A percentile compares a stretch with the other conserved stretches of the same genome.
These are phyloP conservation scores for Trichoderma gracile DNA, from an alignment of 2,329 filamentous ascomycete genomes.

Conservation along the genomic window DNA sequence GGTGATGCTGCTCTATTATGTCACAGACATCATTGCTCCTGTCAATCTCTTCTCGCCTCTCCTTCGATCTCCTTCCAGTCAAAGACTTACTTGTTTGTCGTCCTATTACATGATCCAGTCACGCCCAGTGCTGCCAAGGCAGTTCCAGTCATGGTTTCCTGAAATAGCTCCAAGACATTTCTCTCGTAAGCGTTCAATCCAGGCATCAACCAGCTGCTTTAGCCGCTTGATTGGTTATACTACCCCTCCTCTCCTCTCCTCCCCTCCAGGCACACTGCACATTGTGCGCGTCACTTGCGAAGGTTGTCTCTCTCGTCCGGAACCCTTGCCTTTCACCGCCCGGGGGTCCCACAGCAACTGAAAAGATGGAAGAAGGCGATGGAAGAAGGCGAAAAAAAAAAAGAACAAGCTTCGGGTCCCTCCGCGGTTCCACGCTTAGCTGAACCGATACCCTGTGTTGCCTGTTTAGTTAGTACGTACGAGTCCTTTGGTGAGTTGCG, in stretches of 20 bases:
- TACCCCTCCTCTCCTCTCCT: not conserved
- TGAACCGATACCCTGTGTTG: no score
- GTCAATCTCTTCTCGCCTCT: not conserved
- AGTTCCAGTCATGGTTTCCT: not conserved
- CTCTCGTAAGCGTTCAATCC: conserved; percentile 7
- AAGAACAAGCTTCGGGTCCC: not conserved
- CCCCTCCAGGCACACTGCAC: not conserved
- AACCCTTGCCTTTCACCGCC: conserved; percentile 4
- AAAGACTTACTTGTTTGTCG: no score
- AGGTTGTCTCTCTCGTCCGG: no score
- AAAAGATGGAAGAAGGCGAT: not conserved
- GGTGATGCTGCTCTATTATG: not conserved
- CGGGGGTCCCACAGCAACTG: not conserved
- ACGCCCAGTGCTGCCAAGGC: not conserved
- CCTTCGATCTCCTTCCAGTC: no score
- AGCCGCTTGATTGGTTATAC: conserved; percentile 1
- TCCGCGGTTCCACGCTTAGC: not conserved
- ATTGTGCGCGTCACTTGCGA: no score
- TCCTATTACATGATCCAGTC: not conserved
- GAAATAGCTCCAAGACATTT: not conserved
- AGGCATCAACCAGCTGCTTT: conserved; percentile 7
- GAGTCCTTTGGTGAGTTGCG: not conserved
- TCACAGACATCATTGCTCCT: not conserved
- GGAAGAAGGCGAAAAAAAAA: not conserved
- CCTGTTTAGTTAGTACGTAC: no score